phyloP scores from a whole-genome alignment of 2,329 filamentous ascomycete species.

The Bipolaris zeicola region DNA sequence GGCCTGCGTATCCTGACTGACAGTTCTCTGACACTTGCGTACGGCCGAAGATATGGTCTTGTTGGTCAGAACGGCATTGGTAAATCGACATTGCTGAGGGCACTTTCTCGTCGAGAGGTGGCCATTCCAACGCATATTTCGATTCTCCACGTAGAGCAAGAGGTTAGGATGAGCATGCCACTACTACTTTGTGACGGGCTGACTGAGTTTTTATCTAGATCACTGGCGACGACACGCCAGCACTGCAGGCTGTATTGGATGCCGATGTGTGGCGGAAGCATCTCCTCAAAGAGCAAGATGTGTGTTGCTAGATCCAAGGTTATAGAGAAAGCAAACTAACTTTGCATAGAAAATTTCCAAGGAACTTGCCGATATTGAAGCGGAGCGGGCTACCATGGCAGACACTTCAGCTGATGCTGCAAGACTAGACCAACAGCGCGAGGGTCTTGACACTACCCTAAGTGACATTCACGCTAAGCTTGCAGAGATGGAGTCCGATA shows the following conservation, averaged over 20 bases:
- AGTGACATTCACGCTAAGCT: slow-evolving; percentile 91
- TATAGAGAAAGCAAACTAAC: slow-evolving; percentile 14
- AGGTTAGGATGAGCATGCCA: slow-evolving; percentile 61
- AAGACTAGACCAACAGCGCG: slow-evolving; percentile 82
- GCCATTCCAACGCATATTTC: slow-evolving; percentile 96
- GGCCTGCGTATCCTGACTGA: slow-evolving; percentile 89
- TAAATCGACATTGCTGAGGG: slow-evolving; percentile 83
- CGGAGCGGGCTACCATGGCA: slow-evolving; percentile 77
- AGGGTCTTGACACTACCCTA: slow-evolving; percentile 87
- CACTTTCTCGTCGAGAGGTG: slow-evolving; percentile 89
- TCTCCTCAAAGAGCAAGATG: slow-evolving; percentile 83
- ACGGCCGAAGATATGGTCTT: slow-evolving; percentile 92
- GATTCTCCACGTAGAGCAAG: slow-evolving; percentile 98
- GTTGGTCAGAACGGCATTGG: slow-evolving; percentile 99
- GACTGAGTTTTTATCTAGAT: slow-evolving; percentile 61
- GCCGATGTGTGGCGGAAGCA: slow-evolving; percentile 99
- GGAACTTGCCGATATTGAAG: slow-evolving; percentile 77
- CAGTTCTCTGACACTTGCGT: slow-evolving; percentile 86
- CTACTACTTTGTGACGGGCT: not conserved
- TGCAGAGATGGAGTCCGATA: slow-evolving; percentile 98
- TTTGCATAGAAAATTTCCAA: slow-evolving; percentile 69
- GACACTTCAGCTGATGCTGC: slow-evolving; percentile 91
- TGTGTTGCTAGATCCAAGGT: slow-evolving; percentile 51
- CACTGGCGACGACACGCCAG: slow-evolving; percentile 91
- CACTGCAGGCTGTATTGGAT: slow-evolving; percentile 92